Evolutionary conservation across 257 asterid species (phyloP).

Genomic region (Hygrophila difformis): DNA sequence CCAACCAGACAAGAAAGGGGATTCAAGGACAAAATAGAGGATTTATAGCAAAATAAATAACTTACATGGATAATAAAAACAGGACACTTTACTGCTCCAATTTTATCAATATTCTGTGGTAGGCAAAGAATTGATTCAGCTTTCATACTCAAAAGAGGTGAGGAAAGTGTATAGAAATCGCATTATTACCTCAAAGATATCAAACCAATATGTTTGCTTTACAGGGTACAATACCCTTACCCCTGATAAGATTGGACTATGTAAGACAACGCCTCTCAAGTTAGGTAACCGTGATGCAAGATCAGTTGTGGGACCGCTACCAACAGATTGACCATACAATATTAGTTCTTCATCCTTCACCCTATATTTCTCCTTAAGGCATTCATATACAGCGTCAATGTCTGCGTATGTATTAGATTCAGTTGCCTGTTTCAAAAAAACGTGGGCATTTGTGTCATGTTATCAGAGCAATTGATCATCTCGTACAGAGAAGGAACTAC

Average conservation of each 20-base stretch:
- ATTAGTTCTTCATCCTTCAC: conserved; percentile 57
- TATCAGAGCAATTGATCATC: conserved; percentile 6
- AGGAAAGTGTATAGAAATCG: not conserved
- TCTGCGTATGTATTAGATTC: conserved; percentile 73
- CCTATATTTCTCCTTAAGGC: conserved; percentile 59
- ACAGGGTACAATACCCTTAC: conserved; percentile 64
- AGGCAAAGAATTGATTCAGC: not conserved
- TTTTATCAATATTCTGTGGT: not conserved
- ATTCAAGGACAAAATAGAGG: too few species aligned
- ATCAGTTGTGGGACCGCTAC: conserved; percentile 75
- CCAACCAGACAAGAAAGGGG: too few species aligned
- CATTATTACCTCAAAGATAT: conserved; percentile 46
- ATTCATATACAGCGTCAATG: conserved; percentile 67
- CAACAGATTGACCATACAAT: too few species aligned
- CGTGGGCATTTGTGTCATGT: conserved; percentile 22
- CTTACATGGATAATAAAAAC: too few species aligned
- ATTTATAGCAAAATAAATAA: too few species aligned
- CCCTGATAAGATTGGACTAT: conserved; percentile 71
- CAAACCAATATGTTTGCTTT: too few species aligned
- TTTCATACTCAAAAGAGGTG: not conserved
- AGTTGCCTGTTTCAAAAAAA: conserved; percentile 55
- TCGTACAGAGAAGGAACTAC: not conserved
- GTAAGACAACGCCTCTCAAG: conserved; percentile 65
- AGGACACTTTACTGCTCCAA: too few species aligned
- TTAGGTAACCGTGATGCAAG: conserved; percentile 60